Conservation (phyloP, 805 yeast species). For the Candida adriatica region DNA sequence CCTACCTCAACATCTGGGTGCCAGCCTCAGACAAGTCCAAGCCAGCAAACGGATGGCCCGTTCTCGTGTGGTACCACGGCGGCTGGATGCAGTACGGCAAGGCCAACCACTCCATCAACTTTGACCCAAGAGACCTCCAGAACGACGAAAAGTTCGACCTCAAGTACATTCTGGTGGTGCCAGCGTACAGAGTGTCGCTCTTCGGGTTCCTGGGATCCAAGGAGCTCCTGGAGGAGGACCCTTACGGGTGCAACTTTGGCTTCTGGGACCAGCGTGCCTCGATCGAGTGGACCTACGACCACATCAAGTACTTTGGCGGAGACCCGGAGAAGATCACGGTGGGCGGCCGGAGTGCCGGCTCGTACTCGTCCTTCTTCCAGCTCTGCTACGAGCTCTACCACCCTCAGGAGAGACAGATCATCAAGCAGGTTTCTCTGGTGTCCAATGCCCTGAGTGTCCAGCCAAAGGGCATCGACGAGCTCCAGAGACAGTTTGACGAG, state of each 20-base stretch:
- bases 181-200: slow-evolving; percentile 35
- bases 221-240: slow-evolving; percentile 22
- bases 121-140: slow-evolving; percentile 10
- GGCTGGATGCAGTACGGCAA: slow-evolving; percentile 33
- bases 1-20: slow-evolving; percentile 32
- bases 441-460: slow-evolving; percentile 33
- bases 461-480: slow-evolving; percentile 31
- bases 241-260: slow-evolving; percentile 22
- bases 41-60: slow-evolving; percentile 36
- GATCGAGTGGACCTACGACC: slow-evolving; percentile 37
- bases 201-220: slow-evolving; percentile 30
- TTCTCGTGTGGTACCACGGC: slow-evolving; percentile 36
- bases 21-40: slow-evolving; percentile 25
- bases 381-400: slow-evolving; percentile 35
- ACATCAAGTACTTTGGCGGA: slow-evolving; percentile 41
- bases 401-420: slow-evolving; percentile 32
- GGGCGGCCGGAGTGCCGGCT: slow-evolving; percentile 44
- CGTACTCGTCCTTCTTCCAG: slow-evolving; percentile 36
- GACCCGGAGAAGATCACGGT: slow-evolving; percentile 36
- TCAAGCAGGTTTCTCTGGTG: slow-evolving; percentile 29
- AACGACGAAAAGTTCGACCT: slow-evolving; percentile 26
- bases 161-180: slow-evolving; percentile 26
- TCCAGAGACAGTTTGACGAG: slow-evolving; percentile 26
- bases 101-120: slow-evolving; percentile 13
- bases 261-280: slow-evolving; percentile 40